A percentile compares a stretch with the other conserved stretches of the same genome.
phyloP scores from a whole-genome alignment of 768 basidiomycete genomes.

The Boletus tylopilopsis region DNA sequence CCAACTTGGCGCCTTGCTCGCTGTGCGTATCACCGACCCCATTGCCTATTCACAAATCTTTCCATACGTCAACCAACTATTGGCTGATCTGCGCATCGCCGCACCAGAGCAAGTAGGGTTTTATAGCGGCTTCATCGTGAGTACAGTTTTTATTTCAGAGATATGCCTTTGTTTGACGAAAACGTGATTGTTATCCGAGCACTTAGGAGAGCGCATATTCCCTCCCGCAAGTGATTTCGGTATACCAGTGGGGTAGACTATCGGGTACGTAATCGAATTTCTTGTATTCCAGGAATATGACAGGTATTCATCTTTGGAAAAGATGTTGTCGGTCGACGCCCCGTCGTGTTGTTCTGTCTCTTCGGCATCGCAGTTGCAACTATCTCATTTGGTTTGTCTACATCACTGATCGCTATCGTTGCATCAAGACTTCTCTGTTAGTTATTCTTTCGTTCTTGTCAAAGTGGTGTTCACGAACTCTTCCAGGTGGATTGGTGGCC shows the following conservation, averaged over 20 bases:
- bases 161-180: too few relatives aligned
- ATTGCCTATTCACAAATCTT: constrained; percentile 4
- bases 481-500: constrained; percentile 7
- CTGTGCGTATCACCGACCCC: neutral
- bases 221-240: constrained; percentile 2
- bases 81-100: constrained; percentile 2
- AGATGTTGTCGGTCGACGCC: constrained; percentile 4
- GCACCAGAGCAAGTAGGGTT: constrained; percentile 5
- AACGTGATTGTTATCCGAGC: too few relatives aligned
- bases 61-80: constrained; percentile 8
- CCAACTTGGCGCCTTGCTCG: neutral
- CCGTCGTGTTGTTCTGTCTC: constrained; percentile 1
- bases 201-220: constrained; percentile 2
- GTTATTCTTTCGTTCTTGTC: neutral
- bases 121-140: constrained; percentile 7
- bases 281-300: neutral
- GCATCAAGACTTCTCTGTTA: constrained; percentile 5
- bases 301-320: too few relatives aligned
- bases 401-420: constrained; percentile 4
- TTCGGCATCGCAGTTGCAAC: constrained; percentile 3
- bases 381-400: constrained; percentile 7
- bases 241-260: constrained; percentile 7
- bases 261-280: neutral
- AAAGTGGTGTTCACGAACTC: neutral
- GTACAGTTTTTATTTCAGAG: neutral